phyloP scores from a whole-genome alignment of 2,329 filamentous ascomycete genomes.

The Arthrobotrys conoides region DNA sequence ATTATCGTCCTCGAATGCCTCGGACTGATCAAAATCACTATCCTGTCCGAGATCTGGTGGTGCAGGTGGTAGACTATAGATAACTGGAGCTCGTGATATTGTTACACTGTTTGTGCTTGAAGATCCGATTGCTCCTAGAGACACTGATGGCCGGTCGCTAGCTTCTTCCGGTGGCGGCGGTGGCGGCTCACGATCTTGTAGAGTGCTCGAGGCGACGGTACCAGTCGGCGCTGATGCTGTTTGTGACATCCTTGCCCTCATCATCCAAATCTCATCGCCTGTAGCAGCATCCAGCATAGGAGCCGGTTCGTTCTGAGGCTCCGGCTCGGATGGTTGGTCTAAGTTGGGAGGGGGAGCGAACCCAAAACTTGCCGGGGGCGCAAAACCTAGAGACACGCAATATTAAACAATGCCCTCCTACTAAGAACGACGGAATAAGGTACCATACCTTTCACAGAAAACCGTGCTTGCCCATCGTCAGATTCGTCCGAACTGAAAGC shows the following conservation, averaged over 20 bases:
- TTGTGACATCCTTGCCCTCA: conserved; percentile 79
- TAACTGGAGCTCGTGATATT: conserved; percentile 83
- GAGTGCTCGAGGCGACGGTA: conserved; percentile 64
- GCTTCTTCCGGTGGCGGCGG: neutral
- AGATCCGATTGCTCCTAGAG: neutral
- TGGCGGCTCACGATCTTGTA: conserved; percentile 20
- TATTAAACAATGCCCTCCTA: neutral
- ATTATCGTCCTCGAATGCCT: conserved; percentile 65
- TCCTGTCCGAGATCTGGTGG: conserved; percentile 31
- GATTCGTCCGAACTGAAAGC: conserved; percentile 69
- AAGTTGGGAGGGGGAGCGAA: conserved; percentile 65
- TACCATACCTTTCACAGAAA: conserved; percentile 23
- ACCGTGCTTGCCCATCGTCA: conserved; percentile 66
- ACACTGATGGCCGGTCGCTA: neutral
- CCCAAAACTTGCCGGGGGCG: conserved; percentile 68
- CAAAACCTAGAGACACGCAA: conserved; percentile 66
- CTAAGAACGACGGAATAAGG: neutral
- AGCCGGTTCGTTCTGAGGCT: conserved; percentile 67
- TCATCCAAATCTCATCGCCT: conserved; percentile 68
- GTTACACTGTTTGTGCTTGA: conserved; percentile 69
- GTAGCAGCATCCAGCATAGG: conserved; percentile 65
- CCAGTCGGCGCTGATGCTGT: conserved; percentile 70
- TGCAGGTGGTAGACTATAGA: conserved; percentile 74
- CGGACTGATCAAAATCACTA: conserved; percentile 30
- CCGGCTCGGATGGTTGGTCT: conserved; percentile 72